These are phyloP conservation scores for Globisporangium uncinulatum DNA, from an alignment of 352 stramenopile species.

Conservation along the genomic window DNA sequence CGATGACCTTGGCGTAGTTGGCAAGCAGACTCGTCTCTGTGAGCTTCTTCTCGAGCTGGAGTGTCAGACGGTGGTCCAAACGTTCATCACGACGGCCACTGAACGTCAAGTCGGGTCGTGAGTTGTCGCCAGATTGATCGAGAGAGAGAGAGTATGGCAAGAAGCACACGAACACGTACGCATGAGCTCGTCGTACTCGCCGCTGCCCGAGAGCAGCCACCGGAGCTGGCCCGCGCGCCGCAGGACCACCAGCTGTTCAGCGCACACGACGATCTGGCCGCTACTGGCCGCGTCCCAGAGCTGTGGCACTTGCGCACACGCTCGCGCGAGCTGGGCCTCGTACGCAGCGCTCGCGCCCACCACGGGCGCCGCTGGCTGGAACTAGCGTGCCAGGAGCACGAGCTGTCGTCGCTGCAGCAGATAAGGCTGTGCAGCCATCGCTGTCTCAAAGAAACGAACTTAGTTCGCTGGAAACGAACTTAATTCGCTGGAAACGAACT, in stretches of 20 bases:
- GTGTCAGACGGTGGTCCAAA: conserved; percentile 43
- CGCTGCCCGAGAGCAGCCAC: conserved; percentile 49
- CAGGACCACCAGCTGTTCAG: conserved; percentile 55
- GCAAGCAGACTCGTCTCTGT: conserved; percentile 46
- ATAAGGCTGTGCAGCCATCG: conserved; percentile 69
- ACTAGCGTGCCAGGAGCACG: conserved; percentile 67
- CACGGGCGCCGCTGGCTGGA: conserved; percentile 36
- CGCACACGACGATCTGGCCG: conserved; percentile 46
- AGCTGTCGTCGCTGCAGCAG: conserved; percentile 58
- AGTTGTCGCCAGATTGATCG: too few relatives aligned
- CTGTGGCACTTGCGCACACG: conserved; percentile 31
- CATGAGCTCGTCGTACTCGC: conserved; percentile 71
- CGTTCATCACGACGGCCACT: conserved; percentile 56
- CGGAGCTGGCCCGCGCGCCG: conserved; percentile 52
- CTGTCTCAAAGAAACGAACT: too few relatives aligned
- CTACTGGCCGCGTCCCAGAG: conserved; percentile 21
- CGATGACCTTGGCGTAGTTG: conserved; percentile 63
- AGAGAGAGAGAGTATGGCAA: too few relatives aligned
- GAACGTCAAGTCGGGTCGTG: neutral
- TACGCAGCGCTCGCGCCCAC: conserved; percentile 38
- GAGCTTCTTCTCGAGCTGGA: conserved; percentile 67
- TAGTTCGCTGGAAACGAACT: too few relatives aligned
- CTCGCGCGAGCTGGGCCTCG: conserved; percentile 41
- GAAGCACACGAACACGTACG: too few relatives aligned
- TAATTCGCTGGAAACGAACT: too few relatives aligned